These are phyloP conservation scores for Cadophora malorum DNA, from an alignment of 2,329 filamentous ascomycete species.

Conservation along the genomic window DNA sequence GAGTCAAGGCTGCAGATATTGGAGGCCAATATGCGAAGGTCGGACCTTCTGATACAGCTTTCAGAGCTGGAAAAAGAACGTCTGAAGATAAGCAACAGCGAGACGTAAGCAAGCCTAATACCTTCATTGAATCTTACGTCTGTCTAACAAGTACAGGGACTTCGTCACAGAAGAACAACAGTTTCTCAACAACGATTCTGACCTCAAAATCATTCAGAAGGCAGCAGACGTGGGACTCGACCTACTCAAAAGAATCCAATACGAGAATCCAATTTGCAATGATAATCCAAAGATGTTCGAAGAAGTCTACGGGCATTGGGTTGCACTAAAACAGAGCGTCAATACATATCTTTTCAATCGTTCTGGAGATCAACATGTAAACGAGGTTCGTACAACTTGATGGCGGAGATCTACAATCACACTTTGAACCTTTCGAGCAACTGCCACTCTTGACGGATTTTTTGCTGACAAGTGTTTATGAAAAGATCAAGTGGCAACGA, in stretches of 20 bases:
- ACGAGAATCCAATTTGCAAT: background rate
- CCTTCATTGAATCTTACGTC: background rate
- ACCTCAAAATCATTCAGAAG: background rate
- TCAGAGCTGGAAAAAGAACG: background rate
- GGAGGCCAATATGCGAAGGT: background rate
- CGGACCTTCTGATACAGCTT: background rate
- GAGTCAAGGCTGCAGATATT: slow-evolving; percentile 2
- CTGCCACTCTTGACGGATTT: background rate
- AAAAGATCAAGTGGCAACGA: background rate
- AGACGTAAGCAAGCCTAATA: background rate
- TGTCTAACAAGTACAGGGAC: background rate
- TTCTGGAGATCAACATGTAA: background rate
- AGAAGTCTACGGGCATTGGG: background rate
- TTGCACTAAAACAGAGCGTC: background rate
- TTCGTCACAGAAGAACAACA: slow-evolving; percentile 1
- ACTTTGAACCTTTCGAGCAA: background rate
- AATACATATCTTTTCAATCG: background rate
- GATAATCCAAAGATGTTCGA: background rate
- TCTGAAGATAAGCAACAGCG: background rate
- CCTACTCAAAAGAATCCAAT: background rate
- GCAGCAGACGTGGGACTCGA: background rate
- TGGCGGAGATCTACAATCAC: background rate
- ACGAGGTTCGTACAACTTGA: background rate
- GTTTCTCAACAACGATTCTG: background rate
- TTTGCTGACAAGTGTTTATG: background rate